Evolutionary conservation across 2,329 filamentous ascomycete genomes (phyloP), one percentile per base, ranked within the genome.

Genomic region (Rutstroemia sp.): DNA sequence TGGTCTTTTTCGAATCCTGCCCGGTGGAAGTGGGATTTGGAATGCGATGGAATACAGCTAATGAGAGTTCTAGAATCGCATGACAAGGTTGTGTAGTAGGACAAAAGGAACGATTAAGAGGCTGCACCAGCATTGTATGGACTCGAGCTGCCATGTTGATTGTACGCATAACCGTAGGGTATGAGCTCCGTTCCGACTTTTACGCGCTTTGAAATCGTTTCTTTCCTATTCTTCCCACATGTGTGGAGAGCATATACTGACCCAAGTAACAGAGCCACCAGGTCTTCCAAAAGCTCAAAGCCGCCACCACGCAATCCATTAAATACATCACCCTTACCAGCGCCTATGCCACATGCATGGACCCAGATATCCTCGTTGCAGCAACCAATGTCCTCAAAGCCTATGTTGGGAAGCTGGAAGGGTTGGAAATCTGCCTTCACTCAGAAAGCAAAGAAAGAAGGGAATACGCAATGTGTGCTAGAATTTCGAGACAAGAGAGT

Each of bases 51-150:
- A 30, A 12, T 8, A 8, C 8, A 25, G 19, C 17, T 30, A 16
- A 45, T 25, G 21, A 47, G 16, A 7, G 17, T 23, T 21, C 16
- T 9, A 10, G 30, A 30, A 55, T 6, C 30, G 14, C 8, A 14
- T 27, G 19, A 21, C 48, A 5, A 16, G 23, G 14, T 30, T 44
- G 30, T 17, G 27, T 3, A 34, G 19, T 25, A 37, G 42, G 4
- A 42, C 25, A 0, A 54, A 34, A 17, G 50, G 50, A 2, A 30
- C 12, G 3, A 47, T 41, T n/a, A 51, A 23, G 17, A 49, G 34
- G 49, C 21, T 42, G 53, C 54, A 57, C 42, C 41, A 19, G 12
- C 56, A 54, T 27, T 57, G 56, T 47, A 27, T 57, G 23, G 39
- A 48, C 47, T 57, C 51, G 2, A 19, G 9, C 8, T 54, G 45